Evolutionary conservation across 2,329 filamentous ascomycete genomes (phyloP), one percentile per base, ranked within the genome.

Genomic region (Fusarium sp.): DNA sequence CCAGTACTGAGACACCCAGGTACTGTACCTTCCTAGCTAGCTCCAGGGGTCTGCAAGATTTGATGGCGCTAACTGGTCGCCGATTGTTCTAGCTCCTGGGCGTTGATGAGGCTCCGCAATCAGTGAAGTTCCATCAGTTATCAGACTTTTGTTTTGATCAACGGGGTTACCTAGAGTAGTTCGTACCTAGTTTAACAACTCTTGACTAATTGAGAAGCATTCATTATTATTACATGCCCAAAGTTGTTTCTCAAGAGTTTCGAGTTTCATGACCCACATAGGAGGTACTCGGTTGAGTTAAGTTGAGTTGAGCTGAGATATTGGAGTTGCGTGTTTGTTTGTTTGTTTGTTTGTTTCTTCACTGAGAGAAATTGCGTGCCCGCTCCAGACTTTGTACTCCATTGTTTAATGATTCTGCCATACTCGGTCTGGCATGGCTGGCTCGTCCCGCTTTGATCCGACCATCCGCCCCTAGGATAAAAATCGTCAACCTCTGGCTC

Each of bases 371-470:
- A 56, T 49, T 56, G 34, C 23, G 37, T 56, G 51, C 28, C 28
- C 12, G 28, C 25, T 56, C 43, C 48, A 53, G 51, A 46, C 16
- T 28, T 62, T 14, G 54, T 23, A 61, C 58, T 61, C 58, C 56
- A 41, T 44, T 56, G 18, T 54, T 51, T 34, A 41, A 60, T 51
- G 37, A 19, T 41, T 48, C 30, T 64, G 34, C 50, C 67, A 70
- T 52, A 53, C 63, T 68, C 43, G 58, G 61, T 52, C 63, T 52
- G 63, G 43, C 58, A 61, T 70, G 28, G 28, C 12, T 30, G 63
- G 63, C 44, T 65, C 39, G 68, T 69, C 68, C 68, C 68, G 54
- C 68, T 70, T 66, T 53, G 64, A 53, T 67, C 68, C 68, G 68
- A 69, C 28, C 45, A 56, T 69, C 68, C 64, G 64, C 52, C 55